phyloP scores from a whole-genome alignment of 2,329 filamentous ascomycete genomes.

The Ceratocystis colombiana region DNA sequence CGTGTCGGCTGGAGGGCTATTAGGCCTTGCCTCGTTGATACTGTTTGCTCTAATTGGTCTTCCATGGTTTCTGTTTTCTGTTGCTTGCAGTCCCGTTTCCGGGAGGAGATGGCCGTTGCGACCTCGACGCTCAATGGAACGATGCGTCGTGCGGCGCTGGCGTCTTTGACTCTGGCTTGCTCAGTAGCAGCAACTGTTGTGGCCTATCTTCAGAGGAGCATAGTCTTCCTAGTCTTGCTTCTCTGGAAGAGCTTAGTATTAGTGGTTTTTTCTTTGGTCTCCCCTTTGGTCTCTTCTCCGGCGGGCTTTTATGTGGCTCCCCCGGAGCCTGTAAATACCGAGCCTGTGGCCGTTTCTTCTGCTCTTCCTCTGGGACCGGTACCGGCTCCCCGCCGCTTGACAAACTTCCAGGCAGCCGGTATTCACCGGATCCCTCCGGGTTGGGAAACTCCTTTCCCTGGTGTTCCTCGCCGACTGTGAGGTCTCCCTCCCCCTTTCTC shows the following conservation, averaged over 20 bases:
- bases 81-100: not conserved
- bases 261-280: too few relatives aligned
- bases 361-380: not conserved
- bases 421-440: not conserved
- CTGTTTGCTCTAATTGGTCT: not conserved
- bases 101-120: slow-evolving; percentile 4
- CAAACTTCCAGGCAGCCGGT: not conserved
- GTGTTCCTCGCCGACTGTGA: not conserved
- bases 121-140: not conserved
- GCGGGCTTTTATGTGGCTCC: too few relatives aligned
- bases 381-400: not conserved
- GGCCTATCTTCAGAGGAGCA: too few relatives aligned
- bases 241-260: too few relatives aligned
- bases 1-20: not conserved
- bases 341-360: not conserved
- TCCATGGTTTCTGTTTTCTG: slow-evolving; percentile 1
- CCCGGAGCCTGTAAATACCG: too few relatives aligned
- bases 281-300: too few relatives aligned
- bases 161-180: too few relatives aligned
- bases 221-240: too few relatives aligned
- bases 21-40: not conserved
- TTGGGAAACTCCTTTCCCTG: not conserved
- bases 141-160: not conserved
- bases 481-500: not conserved
- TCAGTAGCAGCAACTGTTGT: too few relatives aligned